Percentiles rank a stretch among this genome's conserved stretches.
Evolutionary conservation across 2,329 filamentous ascomycete genomes (phyloP).

Genomic region (Trichophyton simii): DNA sequence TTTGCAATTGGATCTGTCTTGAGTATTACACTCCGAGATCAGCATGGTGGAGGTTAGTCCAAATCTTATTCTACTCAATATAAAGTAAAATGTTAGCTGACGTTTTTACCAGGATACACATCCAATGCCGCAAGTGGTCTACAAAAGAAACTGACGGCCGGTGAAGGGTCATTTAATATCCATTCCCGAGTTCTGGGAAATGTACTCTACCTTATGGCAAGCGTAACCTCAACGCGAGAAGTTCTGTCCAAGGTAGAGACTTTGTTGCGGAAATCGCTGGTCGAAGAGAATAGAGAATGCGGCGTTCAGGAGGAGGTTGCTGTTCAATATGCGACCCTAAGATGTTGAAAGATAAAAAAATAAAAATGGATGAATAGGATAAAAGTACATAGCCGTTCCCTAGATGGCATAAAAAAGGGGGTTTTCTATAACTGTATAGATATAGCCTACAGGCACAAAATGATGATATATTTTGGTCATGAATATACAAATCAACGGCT

Average conservation of each 20-base stretch:
- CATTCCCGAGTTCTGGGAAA: constrained; percentile 50
- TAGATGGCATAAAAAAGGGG: neutral
- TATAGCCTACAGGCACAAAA: neutral
- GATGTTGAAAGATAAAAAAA: neutral
- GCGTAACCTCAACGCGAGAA: constrained; percentile 37
- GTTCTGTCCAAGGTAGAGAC: constrained; percentile 31
- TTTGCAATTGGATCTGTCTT: constrained; percentile 66
- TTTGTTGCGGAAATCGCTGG: constrained; percentile 26
- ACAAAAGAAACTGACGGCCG: constrained; percentile 37
- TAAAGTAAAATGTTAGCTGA: constrained; percentile 5
- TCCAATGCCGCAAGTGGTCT: constrained; percentile 43
- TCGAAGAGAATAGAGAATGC: constrained; percentile 7
- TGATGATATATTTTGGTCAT: neutral
- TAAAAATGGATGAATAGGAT: neutral
- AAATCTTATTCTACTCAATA: constrained; percentile 2
- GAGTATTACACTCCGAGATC: constrained; percentile 47
- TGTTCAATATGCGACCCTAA: neutral
- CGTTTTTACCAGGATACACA: constrained; percentile 37
- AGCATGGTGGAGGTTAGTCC: constrained; percentile 32
- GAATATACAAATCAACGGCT: neutral
- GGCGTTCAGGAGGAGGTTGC: neutral
- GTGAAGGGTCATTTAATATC: constrained; percentile 33
- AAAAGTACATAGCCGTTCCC: neutral
- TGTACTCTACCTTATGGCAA: constrained; percentile 50
- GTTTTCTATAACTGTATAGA: neutral